A percentile compares a stretch with the other conserved stretches of the same genome.
phyloP scores from a whole-genome alignment of 1,284 basidiomycete genomes.

The Paramarasmius palmivorus region DNA sequence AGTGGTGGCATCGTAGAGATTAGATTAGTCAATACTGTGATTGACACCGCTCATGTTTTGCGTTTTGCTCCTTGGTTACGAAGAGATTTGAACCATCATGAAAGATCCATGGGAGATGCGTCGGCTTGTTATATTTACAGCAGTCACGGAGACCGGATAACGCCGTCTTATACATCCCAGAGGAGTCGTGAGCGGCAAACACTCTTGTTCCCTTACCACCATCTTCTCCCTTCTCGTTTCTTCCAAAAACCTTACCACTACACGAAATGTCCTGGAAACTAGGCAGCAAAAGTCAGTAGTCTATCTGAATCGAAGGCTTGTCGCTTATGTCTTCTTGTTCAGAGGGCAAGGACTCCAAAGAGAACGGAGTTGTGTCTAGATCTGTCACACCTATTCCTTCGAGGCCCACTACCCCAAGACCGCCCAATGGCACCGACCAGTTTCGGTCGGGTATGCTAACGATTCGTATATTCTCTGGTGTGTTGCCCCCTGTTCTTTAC shows the following conservation, averaged over 20 bases:
- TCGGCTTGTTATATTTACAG: no score
- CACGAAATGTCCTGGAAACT: conserved; percentile 20
- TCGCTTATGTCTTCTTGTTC: conserved; percentile 2
- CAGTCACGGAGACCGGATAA: conserved; percentile 1
- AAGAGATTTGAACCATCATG: no score
- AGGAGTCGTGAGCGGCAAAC: background rate
- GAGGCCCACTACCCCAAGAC: conserved; percentile 71
- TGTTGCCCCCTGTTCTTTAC: conserved; percentile 19
- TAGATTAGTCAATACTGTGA: no score
- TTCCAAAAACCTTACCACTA: background rate
- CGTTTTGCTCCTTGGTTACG: no score
- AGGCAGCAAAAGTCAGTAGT: conserved; percentile 15
- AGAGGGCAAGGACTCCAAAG: conserved; percentile 70
- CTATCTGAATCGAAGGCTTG: background rate
- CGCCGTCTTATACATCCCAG: background rate
- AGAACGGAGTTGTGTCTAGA: conserved; percentile 66
- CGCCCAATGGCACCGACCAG: conserved; percentile 54
- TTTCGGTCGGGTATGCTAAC: conserved; percentile 83
- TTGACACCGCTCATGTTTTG: no score
- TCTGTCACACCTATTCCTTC: conserved; percentile 76
- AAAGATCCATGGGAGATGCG: no score
- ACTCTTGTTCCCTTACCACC: conserved; percentile 8
- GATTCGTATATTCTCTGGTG: conserved; percentile 86
- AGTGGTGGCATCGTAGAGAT: no score
- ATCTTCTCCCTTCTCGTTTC: conserved; percentile 1